Conservation (phyloP, 228 moss, liverwort and hornwort species). For the Sphagnum magellanicum region DNA sequence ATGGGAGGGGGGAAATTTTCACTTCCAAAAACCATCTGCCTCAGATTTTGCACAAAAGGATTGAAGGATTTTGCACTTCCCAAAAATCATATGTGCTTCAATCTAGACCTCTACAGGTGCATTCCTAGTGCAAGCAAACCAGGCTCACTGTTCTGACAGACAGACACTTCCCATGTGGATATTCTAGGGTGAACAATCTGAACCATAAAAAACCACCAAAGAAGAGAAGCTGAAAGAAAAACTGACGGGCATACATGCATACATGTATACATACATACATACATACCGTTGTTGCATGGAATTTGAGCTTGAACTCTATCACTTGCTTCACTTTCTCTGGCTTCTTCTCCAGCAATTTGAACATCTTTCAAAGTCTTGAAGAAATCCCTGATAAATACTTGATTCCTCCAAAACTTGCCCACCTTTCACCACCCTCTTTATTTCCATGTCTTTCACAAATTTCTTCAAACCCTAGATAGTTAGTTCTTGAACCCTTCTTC, state of each 20-base stretch:
- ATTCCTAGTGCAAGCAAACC: too few relatives aligned
- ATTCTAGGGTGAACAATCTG: neutral
- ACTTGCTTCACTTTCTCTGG: conserved; percentile 87
- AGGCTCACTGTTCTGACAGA: too few relatives aligned
- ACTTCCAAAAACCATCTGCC: too few relatives aligned
- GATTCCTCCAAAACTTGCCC: too few relatives aligned
- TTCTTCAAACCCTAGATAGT: too few relatives aligned
- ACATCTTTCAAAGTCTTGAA: conserved; percentile 55
- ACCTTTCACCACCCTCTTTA: too few relatives aligned
- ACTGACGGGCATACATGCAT: neutral
- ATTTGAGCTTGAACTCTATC: conserved; percentile 83
- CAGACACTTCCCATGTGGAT: neutral
- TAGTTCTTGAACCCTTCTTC: too few relatives aligned
- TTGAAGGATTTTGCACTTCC: neutral
- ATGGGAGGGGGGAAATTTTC: too few relatives aligned
- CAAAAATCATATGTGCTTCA: neutral
- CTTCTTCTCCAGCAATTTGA: conserved; percentile 79
- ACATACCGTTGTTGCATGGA: conserved; percentile 74
- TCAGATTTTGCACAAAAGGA: neutral
- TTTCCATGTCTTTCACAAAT: too few relatives aligned
- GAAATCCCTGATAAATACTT: too few relatives aligned
- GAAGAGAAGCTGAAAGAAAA: neutral
- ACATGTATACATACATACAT: neutral
- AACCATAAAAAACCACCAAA: neutral
- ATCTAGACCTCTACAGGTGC: too few relatives aligned